Base-by-base conservation (phyloP, 75 land plant species). In the Picea sitchensis region DNA sequence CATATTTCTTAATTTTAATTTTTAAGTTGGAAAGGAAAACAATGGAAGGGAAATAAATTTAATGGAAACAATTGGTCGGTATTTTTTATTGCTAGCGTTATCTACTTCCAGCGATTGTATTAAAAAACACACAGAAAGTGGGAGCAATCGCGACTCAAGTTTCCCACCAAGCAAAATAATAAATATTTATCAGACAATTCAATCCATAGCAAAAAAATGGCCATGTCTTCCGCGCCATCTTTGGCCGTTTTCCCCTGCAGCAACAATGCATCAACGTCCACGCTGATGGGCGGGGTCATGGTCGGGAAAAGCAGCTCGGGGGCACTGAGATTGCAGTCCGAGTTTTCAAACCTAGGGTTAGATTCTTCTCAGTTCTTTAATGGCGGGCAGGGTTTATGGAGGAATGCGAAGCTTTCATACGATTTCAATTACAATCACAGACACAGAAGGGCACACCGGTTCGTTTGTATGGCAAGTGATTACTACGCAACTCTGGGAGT, bases 401-500 rank as follows among this genome's bases (percentile, higher is more conserved):
- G 21, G 57, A 51, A 23, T 8, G 30, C 20, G 47, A 4, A n/a
- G 76, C 21, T 73, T 51, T 51, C 12, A 26, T 32, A 71, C 44
- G 3, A 21, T 44, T 18, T 8, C 21, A 71, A 44, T 41, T 41
- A n/a, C 44, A 71, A n/a, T 20, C n/a, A 41, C 51, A 41, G 56
- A 12, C n/a, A 44, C 21, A 71, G 26, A 71, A 71, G n/a, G 23
- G 23, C 36, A 9, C 74, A 41, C 36, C n/a, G 32, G 76, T 26
- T 51, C n/a, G 47, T 75, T 56, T 75, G 76, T 31, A 75, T 75
- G 76, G 76, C 94, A 14, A 84, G 79, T n/a, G 99, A 96, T 75
- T 93, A 90, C 78, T 96, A 96, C 78, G 34, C 89, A 3, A 90
- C 92, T 73, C 93, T 96, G 61, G 99, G 99, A 0, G 85, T 96